Conservation (phyloP, 768 basidiomycete species). For the Collybia sp. region DNA sequence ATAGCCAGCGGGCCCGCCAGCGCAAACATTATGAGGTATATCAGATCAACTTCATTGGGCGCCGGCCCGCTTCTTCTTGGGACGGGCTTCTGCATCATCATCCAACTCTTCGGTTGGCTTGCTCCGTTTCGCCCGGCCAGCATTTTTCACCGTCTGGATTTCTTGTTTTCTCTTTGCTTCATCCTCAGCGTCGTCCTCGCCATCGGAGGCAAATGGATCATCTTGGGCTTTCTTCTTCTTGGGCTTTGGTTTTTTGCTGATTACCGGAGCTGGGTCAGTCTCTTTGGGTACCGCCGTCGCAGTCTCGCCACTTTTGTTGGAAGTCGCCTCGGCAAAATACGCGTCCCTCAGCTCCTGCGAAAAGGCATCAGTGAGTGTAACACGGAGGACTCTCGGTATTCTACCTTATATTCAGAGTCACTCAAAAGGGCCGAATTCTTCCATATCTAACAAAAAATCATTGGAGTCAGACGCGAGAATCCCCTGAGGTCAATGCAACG, state of each 20-base stretch:
- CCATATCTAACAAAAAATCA: conserved; percentile 48
- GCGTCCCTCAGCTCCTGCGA: conserved; percentile 58
- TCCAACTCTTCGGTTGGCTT: conserved; percentile 10
- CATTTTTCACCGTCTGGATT: conserved; percentile 1
- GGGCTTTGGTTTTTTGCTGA: conserved; percentile 36
- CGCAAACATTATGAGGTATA: background rate
- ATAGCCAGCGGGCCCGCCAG: too few species aligned
- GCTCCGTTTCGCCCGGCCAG: conserved; percentile 10
- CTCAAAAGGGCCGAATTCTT: conserved; percentile 55
- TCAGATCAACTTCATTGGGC: conserved; percentile 9
- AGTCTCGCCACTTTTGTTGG: conserved; percentile 18
- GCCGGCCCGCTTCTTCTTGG: conserved; percentile 28
- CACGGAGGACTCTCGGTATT: background rate
- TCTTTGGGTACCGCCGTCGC: conserved; percentile 1
- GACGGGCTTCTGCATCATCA: conserved; percentile 25
- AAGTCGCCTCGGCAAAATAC: conserved; percentile 44
- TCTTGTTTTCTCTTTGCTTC: conserved; percentile 11
- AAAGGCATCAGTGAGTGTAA: background rate
- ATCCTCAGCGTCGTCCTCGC: conserved; percentile 20
- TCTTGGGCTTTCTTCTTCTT: conserved; percentile 47
- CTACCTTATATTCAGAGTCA: conserved; percentile 60
- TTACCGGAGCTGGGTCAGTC: conserved; percentile 13
- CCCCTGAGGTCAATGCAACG: background rate
- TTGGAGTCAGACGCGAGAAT: background rate
- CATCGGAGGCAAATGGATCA: conserved; percentile 59